Percentiles rank a stretch among this genome's conserved stretches.
Evolutionary conservation across 768 basidiomycete species (phyloP).

Genomic region (Psilocybe azurescens): DNA sequence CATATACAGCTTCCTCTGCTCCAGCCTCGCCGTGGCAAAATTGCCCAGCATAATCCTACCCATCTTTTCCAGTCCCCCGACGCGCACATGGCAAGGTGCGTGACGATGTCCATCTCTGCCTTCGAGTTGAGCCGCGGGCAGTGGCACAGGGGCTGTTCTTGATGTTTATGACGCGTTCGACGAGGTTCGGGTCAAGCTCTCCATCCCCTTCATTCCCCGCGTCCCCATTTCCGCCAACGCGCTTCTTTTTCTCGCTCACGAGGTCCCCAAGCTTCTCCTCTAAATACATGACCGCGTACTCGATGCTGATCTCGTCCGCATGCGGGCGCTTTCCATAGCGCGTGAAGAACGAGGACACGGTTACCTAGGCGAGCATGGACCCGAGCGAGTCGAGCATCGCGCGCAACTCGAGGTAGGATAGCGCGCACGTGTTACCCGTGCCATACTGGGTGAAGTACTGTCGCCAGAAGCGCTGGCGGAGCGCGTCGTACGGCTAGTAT

Average conservation of each 20-base stretch:
- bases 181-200: too few relatives aligned
- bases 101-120: too few relatives aligned
- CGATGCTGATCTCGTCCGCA: constrained; percentile 74
- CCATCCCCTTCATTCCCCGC: too few relatives aligned
- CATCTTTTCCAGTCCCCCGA: too few relatives aligned
- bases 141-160: too few relatives aligned
- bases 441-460: constrained; percentile 92
- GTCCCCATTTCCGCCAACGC: constrained; percentile 54
- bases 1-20: too few relatives aligned
- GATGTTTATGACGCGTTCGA: too few relatives aligned
- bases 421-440: constrained; percentile 67
- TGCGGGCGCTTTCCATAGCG: constrained; percentile 66
- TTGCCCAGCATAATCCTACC: too few relatives aligned
- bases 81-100: too few relatives aligned
- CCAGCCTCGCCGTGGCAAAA: too few relatives aligned
- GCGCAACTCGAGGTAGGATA: constrained; percentile 28
- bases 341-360: constrained; percentile 83
- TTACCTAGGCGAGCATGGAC: constrained; percentile 83
- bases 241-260: constrained; percentile 65
- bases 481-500: constrained; percentile 93
- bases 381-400: constrained; percentile 96
- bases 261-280: constrained; percentile 85
- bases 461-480: constrained; percentile 90
- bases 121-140: too few relatives aligned
- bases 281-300: constrained; percentile 83